Evolutionary conservation across 257 asterid species (phyloP).

Genomic region (Fraxinus excelsior): DNA sequence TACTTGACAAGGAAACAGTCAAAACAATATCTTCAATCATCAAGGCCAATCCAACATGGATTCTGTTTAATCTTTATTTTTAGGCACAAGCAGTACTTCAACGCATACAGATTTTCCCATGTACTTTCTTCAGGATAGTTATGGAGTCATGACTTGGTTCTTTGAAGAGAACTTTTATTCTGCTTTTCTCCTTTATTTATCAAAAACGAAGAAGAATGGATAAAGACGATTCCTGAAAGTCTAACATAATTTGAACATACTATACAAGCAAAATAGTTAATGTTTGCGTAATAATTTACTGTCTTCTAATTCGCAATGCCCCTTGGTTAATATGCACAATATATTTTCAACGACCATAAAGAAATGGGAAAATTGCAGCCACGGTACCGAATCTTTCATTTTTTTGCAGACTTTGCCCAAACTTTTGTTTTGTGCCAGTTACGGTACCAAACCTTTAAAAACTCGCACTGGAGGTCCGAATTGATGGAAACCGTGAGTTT

Average conservation of each 20-base stretch:
- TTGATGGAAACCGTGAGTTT: too few species aligned
- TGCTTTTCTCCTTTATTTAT: neutral
- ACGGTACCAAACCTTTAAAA: too few species aligned
- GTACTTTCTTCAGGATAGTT: neutral
- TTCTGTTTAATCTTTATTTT: too few species aligned
- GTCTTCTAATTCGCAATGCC: neutral
- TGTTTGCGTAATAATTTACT: too few species aligned
- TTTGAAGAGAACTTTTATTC: neutral
- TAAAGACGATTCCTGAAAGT: too few species aligned
- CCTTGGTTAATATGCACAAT: neutral
- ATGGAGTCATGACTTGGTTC: neutral
- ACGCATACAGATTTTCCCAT: neutral
- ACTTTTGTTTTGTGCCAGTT: too few species aligned
- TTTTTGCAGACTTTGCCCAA: too few species aligned
- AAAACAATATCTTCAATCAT: too few species aligned
- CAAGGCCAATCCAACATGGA: too few species aligned
- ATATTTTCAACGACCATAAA: neutral
- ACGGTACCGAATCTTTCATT: too few species aligned
- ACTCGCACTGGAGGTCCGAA: too few species aligned
- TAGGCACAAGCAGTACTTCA: neutral
- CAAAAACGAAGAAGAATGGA: too few species aligned
- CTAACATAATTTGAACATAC: neutral
- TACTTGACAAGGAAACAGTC: neutral
- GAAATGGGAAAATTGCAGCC: neutral
- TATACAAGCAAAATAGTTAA: neutral